Evolutionary conservation across 176 grass and related monocot genomes (phyloP).

Genomic region (Aegilops sharonensis): DNA sequence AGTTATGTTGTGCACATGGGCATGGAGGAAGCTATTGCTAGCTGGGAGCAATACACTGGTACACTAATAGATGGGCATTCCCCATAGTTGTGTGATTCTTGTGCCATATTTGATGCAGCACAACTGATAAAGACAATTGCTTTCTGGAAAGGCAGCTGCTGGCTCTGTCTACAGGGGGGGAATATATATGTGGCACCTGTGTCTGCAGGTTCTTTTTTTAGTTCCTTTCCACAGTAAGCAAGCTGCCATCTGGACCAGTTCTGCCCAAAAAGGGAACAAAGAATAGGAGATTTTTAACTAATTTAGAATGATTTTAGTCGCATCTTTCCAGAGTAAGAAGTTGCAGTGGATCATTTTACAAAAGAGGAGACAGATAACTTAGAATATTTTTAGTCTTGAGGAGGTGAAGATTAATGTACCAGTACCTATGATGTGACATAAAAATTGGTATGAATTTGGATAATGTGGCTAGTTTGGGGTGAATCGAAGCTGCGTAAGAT

Average conservation of each 20-base stretch:
- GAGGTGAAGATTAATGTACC: neutral
- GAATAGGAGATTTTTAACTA: neutral
- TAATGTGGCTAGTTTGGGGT: neutral
- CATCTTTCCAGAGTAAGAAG: too few species aligned
- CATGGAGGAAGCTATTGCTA: neutral
- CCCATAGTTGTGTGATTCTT: neutral
- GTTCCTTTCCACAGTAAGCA: neutral
- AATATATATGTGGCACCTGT: neutral
- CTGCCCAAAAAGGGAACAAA: neutral
- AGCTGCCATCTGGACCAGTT: neutral
- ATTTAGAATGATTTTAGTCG: neutral
- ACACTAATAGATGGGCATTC: neutral
- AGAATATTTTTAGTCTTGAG: neutral
- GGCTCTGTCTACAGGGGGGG: neutral
- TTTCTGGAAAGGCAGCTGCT: neutral
- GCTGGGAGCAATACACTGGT: neutral
- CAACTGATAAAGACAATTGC: neutral
- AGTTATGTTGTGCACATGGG: neutral
- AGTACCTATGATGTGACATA: neutral
- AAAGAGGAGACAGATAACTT: too few species aligned
- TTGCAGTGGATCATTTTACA: too few species aligned
- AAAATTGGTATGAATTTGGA: neutral
- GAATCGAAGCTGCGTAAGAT: neutral
- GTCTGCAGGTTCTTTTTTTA: neutral
- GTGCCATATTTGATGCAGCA: neutral